Evolutionary conservation across 2,329 filamentous ascomycete species (phyloP).

Genomic region (Aschersonia sp.): DNA sequence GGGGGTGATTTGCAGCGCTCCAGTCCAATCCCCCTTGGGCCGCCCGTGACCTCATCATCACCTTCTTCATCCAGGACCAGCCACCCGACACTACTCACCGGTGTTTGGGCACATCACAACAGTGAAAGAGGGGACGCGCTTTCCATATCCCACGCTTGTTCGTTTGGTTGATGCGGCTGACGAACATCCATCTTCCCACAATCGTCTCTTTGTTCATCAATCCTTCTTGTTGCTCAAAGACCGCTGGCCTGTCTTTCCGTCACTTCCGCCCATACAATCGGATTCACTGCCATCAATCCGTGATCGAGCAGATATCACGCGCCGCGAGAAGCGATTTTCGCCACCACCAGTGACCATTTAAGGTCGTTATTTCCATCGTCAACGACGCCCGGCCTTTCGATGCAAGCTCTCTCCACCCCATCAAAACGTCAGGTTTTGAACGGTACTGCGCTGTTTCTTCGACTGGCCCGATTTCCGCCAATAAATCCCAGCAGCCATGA

Average conservation of each 20-base stretch:
- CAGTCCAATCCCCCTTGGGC: slow-evolving; percentile 2
- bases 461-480: neutral
- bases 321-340: neutral
- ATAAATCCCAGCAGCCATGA: slow-evolving; percentile 21
- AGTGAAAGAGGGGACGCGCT: too few species aligned
- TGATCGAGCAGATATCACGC: neutral
- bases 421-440: slow-evolving; percentile 1
- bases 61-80: slow-evolving; percentile 1
- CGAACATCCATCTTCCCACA: too few species aligned
- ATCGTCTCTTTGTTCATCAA: too few species aligned
- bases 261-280: neutral
- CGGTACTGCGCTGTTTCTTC: slow-evolving; percentile 1
- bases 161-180: too few species aligned
- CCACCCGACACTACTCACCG: neutral
- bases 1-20: slow-evolving; percentile 8
- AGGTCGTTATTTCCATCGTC: neutral
- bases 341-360: neutral
- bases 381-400: neutral
- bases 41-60: slow-evolving; percentile 13
- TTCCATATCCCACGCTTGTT: too few species aligned
- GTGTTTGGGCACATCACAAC: too few species aligned
- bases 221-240: neutral
- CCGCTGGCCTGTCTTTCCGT: neutral
- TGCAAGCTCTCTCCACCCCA: neutral
- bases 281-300: neutral